Conservation (phyloP, 371 early-diverging fungal genomes). For the Mortierella sp. region DNA sequence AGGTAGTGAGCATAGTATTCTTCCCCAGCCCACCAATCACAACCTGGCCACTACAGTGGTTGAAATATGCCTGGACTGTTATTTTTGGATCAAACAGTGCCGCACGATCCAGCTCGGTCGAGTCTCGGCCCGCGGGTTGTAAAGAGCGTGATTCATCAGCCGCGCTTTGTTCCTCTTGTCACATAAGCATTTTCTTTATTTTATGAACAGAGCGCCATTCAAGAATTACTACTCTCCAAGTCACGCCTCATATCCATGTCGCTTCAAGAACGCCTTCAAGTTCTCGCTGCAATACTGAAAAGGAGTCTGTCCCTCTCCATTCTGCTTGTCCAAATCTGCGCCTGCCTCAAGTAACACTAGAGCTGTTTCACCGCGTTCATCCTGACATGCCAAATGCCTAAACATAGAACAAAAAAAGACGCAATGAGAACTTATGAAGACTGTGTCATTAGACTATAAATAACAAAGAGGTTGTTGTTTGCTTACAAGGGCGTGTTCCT, state of each 20-base stretch:
- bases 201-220: not conserved
- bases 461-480: not conserved
- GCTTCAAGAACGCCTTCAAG: slow-evolving; percentile 37
- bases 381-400: slow-evolving; percentile 72
- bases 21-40: too few relatives aligned
- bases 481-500: slow-evolving; percentile 67
- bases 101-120: too few relatives aligned
- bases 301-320: slow-evolving; percentile 61
- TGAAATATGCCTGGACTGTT: too few relatives aligned
- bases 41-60: too few relatives aligned
- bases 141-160: too few relatives aligned
- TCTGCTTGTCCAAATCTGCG: slow-evolving; percentile 62
- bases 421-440: not conserved
- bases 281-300: slow-evolving; percentile 54
- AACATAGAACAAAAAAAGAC: slow-evolving; percentile 1
- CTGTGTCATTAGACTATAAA: not conserved
- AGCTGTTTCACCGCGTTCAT: slow-evolving; percentile 70
- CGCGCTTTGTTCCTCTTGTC: not conserved
- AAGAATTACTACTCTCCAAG: not conserved
- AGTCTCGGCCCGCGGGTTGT: too few relatives aligned
- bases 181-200: not conserved
- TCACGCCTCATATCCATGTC: slow-evolving; percentile 39
- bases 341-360: slow-evolving; percentile 61
- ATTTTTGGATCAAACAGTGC: too few relatives aligned
- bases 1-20: too few relatives aligned